These are phyloP conservation scores for Petunia axillaris DNA, from an alignment of 257 asterid genomes.

Conservation along the genomic window DNA sequence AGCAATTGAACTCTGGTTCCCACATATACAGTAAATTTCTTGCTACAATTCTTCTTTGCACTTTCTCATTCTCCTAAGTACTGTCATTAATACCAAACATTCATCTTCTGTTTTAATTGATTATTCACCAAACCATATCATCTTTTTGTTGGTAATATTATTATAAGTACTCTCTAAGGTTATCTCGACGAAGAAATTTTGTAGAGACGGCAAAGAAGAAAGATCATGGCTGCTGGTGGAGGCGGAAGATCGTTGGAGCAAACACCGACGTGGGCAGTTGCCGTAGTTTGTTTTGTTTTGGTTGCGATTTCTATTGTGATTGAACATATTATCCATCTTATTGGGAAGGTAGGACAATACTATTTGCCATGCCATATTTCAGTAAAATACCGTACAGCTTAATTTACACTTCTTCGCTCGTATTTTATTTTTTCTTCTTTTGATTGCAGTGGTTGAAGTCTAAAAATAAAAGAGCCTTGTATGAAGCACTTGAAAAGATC, in stretches of 20 bases:
- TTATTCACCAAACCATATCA: not conserved
- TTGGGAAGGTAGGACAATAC: constrained; percentile 49
- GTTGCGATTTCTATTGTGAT: constrained; percentile 57
- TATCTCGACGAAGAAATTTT: not conserved
- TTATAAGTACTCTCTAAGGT: not conserved
- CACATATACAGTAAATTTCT: not conserved
- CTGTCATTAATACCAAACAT: not conserved
- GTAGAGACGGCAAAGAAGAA: not conserved
- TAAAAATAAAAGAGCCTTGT: constrained; percentile 67
- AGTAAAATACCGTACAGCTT: not conserved
- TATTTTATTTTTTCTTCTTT: not conserved
- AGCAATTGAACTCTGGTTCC: not conserved
- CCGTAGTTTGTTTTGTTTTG: constrained; percentile 65
- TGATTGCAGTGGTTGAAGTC: constrained; percentile 72
- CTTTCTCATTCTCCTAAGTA: not conserved
- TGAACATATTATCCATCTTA: constrained; percentile 72
- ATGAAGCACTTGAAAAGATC: constrained; percentile 80
- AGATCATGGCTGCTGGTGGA: constrained; percentile 32
- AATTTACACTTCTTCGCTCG: not conserved
- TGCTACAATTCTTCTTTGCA: not conserved
- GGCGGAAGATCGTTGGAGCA: constrained; percentile 62
- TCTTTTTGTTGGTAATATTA: not conserved
- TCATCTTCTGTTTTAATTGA: not conserved
- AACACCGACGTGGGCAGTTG: constrained; percentile 91
- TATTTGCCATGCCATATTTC: not conserved